Conservation (phyloP, 495 filamentous ascomycete genomes). For the Xylaria castorea region DNA sequence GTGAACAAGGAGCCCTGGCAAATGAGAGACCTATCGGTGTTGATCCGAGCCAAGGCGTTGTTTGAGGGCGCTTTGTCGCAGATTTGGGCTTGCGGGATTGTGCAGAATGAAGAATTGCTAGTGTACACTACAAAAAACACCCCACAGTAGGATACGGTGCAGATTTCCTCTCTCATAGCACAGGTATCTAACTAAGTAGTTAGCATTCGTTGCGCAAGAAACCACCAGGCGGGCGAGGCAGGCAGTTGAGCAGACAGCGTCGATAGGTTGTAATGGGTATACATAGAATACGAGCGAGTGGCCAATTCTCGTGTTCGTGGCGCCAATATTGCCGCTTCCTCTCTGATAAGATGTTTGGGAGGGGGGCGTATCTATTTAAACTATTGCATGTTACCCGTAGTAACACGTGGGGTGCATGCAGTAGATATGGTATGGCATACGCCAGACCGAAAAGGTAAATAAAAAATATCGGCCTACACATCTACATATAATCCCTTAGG, state of each 20-base stretch:
- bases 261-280: slow-evolving; percentile 3
- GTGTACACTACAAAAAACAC: background rate
- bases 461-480: background rate
- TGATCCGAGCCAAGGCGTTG: slow-evolving; percentile 15
- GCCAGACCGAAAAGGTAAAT: background rate
- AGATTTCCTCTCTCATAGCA: background rate
- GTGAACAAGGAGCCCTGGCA: slow-evolving; percentile 9
- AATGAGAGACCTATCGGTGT: background rate
- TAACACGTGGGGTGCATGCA: slow-evolving; percentile 12
- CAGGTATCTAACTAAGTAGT: no score
- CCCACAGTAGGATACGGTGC: background rate
- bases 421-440: background rate
- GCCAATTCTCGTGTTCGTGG: slow-evolving; percentile 26
- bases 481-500: no score
- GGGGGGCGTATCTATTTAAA: background rate
- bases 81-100: slow-evolving; percentile 29
- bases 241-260: background rate
- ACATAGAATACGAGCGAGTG: slow-evolving; percentile 25
- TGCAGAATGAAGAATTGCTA: slow-evolving; percentile 26
- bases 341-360: background rate
- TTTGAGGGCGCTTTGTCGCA: slow-evolving; percentile 25
- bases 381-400: background rate
- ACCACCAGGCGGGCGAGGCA: background rate
- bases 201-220: background rate
- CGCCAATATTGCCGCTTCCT: slow-evolving; percentile 9